phyloP scores from a whole-genome alignment of 805 yeast species.

The Cyberlindnera mrakii region DNA sequence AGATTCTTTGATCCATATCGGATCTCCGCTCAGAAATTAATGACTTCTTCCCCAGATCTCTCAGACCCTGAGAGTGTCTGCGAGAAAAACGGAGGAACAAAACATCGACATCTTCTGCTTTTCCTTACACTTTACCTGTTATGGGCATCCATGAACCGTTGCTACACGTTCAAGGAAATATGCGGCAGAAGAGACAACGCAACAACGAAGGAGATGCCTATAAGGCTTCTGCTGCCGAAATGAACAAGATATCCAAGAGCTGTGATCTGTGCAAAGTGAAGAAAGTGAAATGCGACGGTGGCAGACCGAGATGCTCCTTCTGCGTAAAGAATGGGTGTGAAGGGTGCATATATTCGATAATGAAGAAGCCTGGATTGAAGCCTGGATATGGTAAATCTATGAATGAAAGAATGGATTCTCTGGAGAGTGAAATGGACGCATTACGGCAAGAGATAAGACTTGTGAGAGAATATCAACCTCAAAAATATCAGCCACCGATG shows the following conservation, averaged over 20 bases:
- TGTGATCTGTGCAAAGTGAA: slow-evolving; percentile 19
- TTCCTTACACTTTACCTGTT: background rate
- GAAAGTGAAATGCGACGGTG: slow-evolving; percentile 21
- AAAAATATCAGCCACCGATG: too few species aligned
- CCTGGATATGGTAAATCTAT: slow-evolving; percentile 20
- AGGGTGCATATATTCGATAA: slow-evolving; percentile 12
- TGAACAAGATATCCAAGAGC: slow-evolving; percentile 14
- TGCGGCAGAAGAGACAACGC: background rate
- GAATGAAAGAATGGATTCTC: slow-evolving; percentile 15
- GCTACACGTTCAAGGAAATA: background rate
- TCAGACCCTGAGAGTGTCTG: too few species aligned
- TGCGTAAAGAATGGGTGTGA: slow-evolving; percentile 11
- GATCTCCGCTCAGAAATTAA: too few species aligned
- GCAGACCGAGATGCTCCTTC: slow-evolving; percentile 15
- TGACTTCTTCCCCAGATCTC: too few species aligned
- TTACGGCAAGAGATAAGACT: slow-evolving; percentile 1
- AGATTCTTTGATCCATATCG: too few species aligned
- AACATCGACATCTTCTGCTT: too few species aligned
- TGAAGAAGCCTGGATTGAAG: slow-evolving; percentile 21
- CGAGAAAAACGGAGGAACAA: too few species aligned
- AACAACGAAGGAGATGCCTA: background rate
- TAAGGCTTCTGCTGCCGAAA: background rate
- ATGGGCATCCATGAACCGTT: background rate
- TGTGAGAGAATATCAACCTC: too few species aligned
- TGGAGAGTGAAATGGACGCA: slow-evolving; percentile 11